phyloP scores from a whole-genome alignment of 2,329 filamentous ascomycete genomes.

The Beauveria rudraprayagi region DNA sequence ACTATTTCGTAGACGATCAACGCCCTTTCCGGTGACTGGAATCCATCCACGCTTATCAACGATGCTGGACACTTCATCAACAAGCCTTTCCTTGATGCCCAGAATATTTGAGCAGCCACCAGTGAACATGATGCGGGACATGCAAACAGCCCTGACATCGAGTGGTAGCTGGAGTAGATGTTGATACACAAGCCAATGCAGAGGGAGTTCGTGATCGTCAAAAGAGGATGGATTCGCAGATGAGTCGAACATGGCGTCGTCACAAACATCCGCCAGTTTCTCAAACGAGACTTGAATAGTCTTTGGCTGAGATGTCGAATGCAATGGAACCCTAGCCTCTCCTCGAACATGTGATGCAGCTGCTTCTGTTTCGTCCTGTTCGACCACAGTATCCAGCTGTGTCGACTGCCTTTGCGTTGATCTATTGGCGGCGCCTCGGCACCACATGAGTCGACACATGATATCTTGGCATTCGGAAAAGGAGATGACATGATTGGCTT shows the following conservation, averaged over 20 bases:
- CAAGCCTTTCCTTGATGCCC: constrained; percentile 67
- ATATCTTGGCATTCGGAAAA: constrained; percentile 82
- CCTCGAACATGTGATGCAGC: constrained; percentile 19
- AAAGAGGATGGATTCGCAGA: constrained; percentile 46
- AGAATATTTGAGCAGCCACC: constrained; percentile 74
- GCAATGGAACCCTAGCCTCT: constrained; percentile 33
- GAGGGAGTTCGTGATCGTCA: constrained; percentile 79
- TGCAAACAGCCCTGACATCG: constrained; percentile 76
- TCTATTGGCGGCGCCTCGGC: constrained; percentile 32
- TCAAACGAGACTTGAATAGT: constrained; percentile 61
- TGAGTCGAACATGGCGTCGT: constrained; percentile 63
- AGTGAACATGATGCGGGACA: constrained; percentile 80
- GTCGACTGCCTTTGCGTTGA: constrained; percentile 30
- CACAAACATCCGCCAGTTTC: constrained; percentile 64
- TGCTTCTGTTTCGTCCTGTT: constrained; percentile 46
- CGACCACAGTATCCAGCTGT: constrained; percentile 41
- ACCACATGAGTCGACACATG: constrained; percentile 70
- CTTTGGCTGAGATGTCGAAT: constrained; percentile 39
- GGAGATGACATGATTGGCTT: constrained; percentile 36
- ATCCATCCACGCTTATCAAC: constrained; percentile 69
- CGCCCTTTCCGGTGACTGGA: constrained; percentile 61
- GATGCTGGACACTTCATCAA: constrained; percentile 64
- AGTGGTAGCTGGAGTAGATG: constrained; percentile 67
- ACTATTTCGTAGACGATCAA: constrained; percentile 44
- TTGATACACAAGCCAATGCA: constrained; percentile 70